phyloP scores from a whole-genome alignment of 345 rosid species.

The Cardamine resedifolia region DNA sequence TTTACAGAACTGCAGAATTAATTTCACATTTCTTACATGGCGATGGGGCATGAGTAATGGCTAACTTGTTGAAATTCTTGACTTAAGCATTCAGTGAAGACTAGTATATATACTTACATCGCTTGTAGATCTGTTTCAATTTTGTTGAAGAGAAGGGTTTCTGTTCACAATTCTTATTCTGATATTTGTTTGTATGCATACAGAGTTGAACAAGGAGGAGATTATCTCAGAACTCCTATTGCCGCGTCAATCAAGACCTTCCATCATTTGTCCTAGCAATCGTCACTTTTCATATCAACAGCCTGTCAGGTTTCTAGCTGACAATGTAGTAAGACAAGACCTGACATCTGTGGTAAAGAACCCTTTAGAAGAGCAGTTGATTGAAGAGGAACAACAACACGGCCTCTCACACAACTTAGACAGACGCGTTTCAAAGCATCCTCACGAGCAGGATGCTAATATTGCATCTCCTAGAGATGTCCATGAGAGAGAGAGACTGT shows the following conservation, averaged over 20 bases:
- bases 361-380: slow-evolving; percentile 31
- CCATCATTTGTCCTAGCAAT: slow-evolving; percentile 41
- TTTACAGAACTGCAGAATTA: neutral
- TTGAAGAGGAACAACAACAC: slow-evolving; percentile 39
- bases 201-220: slow-evolving; percentile 76
- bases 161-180: neutral
- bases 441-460: slow-evolving; percentile 39
- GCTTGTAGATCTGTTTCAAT: slow-evolving; percentile 5
- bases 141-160: neutral
- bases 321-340: slow-evolving; percentile 33
- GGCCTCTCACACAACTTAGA: slow-evolving; percentile 32
- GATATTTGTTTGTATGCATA: slow-evolving; percentile 22
- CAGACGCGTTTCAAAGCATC: slow-evolving; percentile 31
- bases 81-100: neutral
- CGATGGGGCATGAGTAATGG: neutral
- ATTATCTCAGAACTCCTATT: slow-evolving; percentile 60
- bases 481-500: slow-evolving; percentile 37
- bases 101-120: neutral
- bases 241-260: slow-evolving; percentile 43
- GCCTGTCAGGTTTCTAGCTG: slow-evolving; percentile 35
- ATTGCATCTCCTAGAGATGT: slow-evolving; percentile 52
- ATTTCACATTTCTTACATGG: neutral
- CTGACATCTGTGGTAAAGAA: slow-evolving; percentile 17
- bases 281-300: slow-evolving; percentile 39
- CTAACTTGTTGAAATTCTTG: neutral